These are phyloP conservation scores for Letharia columbiana DNA, from an alignment of 495 filamentous ascomycete species.

Conservation along the genomic window DNA sequence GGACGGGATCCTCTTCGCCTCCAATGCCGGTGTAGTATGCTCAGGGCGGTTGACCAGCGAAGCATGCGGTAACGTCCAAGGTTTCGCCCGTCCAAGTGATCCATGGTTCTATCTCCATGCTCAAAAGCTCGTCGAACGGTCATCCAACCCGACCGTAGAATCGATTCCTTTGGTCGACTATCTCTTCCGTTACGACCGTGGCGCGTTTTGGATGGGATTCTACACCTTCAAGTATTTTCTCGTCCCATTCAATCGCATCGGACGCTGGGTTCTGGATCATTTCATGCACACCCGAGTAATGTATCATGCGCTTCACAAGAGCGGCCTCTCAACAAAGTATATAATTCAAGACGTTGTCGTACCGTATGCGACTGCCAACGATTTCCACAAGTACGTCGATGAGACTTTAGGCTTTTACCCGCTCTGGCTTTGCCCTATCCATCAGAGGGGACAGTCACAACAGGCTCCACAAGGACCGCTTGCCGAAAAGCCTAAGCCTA, in stretches of 20 bases:
- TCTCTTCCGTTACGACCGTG: slow-evolving; percentile 56
- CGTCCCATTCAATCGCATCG: slow-evolving; percentile 46
- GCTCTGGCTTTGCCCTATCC: slow-evolving; percentile 51
- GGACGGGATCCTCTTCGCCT: slow-evolving; percentile 44
- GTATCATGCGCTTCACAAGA: slow-evolving; percentile 49
- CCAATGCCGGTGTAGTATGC: slow-evolving; percentile 37
- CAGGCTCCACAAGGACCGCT: slow-evolving; percentile 31
- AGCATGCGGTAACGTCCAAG: slow-evolving; percentile 22
- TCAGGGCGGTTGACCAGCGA: slow-evolving; percentile 38
- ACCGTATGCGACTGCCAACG: slow-evolving; percentile 36
- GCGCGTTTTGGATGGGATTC: slow-evolving; percentile 48
- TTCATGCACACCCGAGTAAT: slow-evolving; percentile 49
- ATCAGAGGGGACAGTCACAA: slow-evolving; percentile 25
- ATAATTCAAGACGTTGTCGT: slow-evolving; percentile 52
- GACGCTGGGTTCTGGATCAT: slow-evolving; percentile 42
- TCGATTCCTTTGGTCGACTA: slow-evolving; percentile 49
- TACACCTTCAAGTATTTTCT: slow-evolving; percentile 47
- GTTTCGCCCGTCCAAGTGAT: slow-evolving; percentile 41
- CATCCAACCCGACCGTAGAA: slow-evolving; percentile 26
- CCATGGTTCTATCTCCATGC: slow-evolving; percentile 55
- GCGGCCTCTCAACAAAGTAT: slow-evolving; percentile 36
- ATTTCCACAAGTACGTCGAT: slow-evolving; percentile 41
- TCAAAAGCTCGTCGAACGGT: slow-evolving; percentile 3
- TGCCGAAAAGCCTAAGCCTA: slow-evolving; percentile 11
- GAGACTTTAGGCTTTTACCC: slow-evolving; percentile 43